Conservation (phyloP, 2,329 filamentous ascomycete species). For the Chaetomiaceae sp. region DNA sequence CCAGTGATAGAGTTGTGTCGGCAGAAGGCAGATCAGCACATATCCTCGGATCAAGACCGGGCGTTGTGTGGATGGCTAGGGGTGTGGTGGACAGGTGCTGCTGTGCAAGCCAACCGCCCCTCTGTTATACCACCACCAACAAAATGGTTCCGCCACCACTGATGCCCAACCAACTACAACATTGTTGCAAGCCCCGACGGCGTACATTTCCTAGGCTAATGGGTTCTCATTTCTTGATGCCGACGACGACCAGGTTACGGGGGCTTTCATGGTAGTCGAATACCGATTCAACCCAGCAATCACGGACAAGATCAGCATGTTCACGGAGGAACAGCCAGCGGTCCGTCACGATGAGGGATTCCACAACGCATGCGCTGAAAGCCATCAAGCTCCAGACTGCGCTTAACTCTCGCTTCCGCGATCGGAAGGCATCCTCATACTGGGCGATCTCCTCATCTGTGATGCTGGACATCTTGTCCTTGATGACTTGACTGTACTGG, state of each 20-base stretch:
- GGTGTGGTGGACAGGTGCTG: background rate
- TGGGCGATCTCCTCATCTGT: constrained; percentile 68
- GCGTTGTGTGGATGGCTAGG: background rate
- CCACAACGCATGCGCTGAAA: constrained; percentile 83
- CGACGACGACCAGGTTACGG: constrained; percentile 87
- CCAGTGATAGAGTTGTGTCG: too few species aligned
- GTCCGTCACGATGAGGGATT: constrained; percentile 86
- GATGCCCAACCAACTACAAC: constrained; percentile 1
- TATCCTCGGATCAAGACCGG: background rate
- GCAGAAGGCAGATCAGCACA: background rate
- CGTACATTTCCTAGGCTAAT: background rate
- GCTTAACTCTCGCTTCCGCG: constrained; percentile 73
- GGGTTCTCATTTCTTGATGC: constrained; percentile 56
- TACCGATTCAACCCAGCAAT: constrained; percentile 87
- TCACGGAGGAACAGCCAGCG: constrained; percentile 83
- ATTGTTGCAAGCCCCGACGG: background rate
- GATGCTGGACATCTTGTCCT: constrained; percentile 60
- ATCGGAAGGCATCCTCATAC: constrained; percentile 63
- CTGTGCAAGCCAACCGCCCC: background rate
- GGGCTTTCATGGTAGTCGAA: constrained; percentile 87
- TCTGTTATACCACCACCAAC: background rate
- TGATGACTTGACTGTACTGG: constrained; percentile 56
- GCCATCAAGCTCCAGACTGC: constrained; percentile 95
- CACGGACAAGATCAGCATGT: constrained; percentile 61
- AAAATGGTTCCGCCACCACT: background rate